phyloP scores from a whole-genome alignment of 768 basidiomycete species.

The Crucibulum laeve region DNA sequence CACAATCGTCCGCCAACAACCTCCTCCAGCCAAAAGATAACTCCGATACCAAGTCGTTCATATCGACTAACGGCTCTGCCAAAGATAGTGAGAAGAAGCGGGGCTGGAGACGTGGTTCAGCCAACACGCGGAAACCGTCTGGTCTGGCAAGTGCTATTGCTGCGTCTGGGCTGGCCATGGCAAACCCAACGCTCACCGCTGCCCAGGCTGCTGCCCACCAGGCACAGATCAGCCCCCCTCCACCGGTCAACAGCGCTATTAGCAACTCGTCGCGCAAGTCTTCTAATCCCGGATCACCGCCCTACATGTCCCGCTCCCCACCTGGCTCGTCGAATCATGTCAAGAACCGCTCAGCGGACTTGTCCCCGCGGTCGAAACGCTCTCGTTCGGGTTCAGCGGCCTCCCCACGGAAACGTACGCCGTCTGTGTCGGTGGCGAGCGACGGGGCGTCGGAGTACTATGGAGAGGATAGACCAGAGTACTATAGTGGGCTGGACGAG shows the following conservation, averaged over 20 bases:
- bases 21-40: constrained; percentile 9
- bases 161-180: constrained; percentile 64
- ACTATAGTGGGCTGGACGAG: constrained; percentile 35
- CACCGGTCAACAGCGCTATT: constrained; percentile 7
- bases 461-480: constrained; percentile 25
- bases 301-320: constrained; percentile 20
- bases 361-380: constrained; percentile 23
- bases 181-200: constrained; percentile 45
- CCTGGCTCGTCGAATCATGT: constrained; percentile 20
- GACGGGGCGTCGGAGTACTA: constrained; percentile 28
- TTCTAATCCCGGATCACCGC: constrained; percentile 15
- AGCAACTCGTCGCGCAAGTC: constrained; percentile 10
- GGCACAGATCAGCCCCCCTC: constrained; percentile 29
- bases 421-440: constrained; percentile 22
- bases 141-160: constrained; percentile 68
- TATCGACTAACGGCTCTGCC: constrained; percentile 18
- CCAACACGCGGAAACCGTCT: constrained; percentile 42
- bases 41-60: constrained; percentile 16
- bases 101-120: constrained; percentile 31
- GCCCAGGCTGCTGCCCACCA: constrained; percentile 47
- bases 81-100: constrained; percentile 33
- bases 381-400: constrained; percentile 3
- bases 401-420: constrained; percentile 7
- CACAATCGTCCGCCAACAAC: constrained; percentile 4
- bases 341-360: constrained; percentile 22